phyloP scores from a whole-genome alignment of 805 yeast genomes.

The Pichia occidentalis region DNA sequence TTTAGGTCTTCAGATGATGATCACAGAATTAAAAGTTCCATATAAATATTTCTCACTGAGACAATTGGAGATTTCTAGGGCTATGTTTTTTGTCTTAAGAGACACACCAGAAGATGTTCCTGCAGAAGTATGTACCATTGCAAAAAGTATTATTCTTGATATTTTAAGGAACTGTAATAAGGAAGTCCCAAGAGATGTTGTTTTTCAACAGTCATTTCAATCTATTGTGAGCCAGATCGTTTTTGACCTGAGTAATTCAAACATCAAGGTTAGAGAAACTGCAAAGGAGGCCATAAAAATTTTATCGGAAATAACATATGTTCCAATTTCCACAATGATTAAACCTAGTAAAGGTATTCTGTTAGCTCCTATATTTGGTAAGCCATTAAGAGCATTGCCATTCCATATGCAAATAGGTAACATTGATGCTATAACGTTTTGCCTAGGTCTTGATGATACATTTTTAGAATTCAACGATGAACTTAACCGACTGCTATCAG shows the following conservation, averaged over 20 bases:
- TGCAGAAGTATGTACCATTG: conserved; percentile 62
- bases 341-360: conserved; percentile 77
- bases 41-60: conserved; percentile 65
- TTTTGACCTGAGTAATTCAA: conserved; percentile 87
- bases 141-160: conserved; percentile 58
- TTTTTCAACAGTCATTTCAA: conserved; percentile 66
- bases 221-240: conserved; percentile 84
- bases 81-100: conserved; percentile 81
- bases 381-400: conserved; percentile 93
- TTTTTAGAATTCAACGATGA: conserved; percentile 87
- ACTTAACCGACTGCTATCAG: conserved; percentile 72
- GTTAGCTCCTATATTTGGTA: conserved; percentile 90
- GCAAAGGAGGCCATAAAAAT: conserved; percentile 65
- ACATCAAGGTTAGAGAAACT: conserved; percentile 72
- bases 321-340: conserved; percentile 68
- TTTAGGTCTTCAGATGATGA: conserved; percentile 68
- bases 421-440: conserved; percentile 93
- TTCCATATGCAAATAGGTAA: conserved; percentile 99
- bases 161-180: conserved; percentile 61
- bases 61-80: conserved; percentile 78
- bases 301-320: conserved; percentile 62
- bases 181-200: conserved; percentile 53
- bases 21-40: conserved; percentile 63
- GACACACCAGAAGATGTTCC: conserved; percentile 91
- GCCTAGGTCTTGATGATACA: conserved; percentile 72